Evolutionary conservation across 2,329 filamentous ascomycete genomes (phyloP).

Genomic region (Drechslerella coelobrocha): DNA sequence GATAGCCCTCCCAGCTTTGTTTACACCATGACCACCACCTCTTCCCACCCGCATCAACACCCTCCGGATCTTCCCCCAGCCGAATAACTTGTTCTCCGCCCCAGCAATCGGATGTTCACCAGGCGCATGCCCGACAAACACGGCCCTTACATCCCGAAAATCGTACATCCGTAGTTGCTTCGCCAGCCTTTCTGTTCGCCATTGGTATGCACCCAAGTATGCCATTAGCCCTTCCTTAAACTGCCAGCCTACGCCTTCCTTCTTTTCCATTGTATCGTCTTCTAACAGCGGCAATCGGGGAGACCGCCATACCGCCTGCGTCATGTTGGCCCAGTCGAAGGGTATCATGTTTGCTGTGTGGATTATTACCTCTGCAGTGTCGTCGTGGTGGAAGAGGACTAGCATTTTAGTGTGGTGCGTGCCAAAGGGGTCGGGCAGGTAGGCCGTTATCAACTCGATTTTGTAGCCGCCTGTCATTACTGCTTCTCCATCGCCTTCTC

Average conservation of each 20-base stretch:
- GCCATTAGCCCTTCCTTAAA: slow-evolving; percentile 79
- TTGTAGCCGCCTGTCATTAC: slow-evolving; percentile 62
- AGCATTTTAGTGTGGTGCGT: slow-evolving; percentile 91
- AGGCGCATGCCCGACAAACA: slow-evolving; percentile 79
- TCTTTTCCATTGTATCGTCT: neutral
- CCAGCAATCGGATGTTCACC: slow-evolving; percentile 66
- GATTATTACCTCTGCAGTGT: slow-evolving; percentile 77
- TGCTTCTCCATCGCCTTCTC: no score
- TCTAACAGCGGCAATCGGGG: slow-evolving; percentile 68
- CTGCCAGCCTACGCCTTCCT: slow-evolving; percentile 68
- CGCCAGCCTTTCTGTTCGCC: slow-evolving; percentile 65
- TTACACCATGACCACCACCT: slow-evolving; percentile 21
- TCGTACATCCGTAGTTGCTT: slow-evolving; percentile 69
- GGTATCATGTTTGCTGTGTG: slow-evolving; percentile 92
- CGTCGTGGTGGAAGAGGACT: slow-evolving; percentile 78
- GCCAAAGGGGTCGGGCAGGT: slow-evolving; percentile 82
- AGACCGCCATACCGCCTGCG: slow-evolving; percentile 80
- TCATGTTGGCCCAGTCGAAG: slow-evolving; percentile 87
- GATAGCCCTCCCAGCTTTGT: slow-evolving; percentile 31
- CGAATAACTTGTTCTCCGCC: slow-evolving; percentile 67
- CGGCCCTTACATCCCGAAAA: slow-evolving; percentile 72
- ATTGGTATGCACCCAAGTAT: slow-evolving; percentile 75
- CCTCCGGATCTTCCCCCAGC: slow-evolving; percentile 75
- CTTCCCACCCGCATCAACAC: slow-evolving; percentile 61
- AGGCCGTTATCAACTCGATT: slow-evolving; percentile 74